These are phyloP conservation scores for Penicillium digitatum DNA, from an alignment of 2,329 filamentous ascomycete species.

Conservation along the genomic window DNA sequence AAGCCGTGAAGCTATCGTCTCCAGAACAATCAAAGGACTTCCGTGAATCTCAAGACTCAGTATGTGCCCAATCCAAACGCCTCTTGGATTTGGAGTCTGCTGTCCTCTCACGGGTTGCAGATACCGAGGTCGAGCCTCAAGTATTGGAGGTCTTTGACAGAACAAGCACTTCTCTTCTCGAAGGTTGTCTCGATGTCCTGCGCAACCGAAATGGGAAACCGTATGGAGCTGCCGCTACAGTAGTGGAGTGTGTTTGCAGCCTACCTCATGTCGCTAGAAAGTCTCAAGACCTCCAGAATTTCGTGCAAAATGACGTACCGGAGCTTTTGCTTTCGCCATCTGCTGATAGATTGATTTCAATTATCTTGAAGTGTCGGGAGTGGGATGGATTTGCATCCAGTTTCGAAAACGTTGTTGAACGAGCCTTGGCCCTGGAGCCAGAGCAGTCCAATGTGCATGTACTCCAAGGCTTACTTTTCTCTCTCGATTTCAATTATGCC, in stretches of 20 bases:
- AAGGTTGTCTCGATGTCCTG: conserved; percentile 49
- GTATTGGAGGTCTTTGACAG: conserved; percentile 37
- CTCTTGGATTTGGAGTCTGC: conserved; percentile 59
- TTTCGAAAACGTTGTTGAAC: conserved; percentile 36
- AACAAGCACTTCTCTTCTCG: conserved; percentile 40
- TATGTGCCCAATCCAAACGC: conserved; percentile 63
- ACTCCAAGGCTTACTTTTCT: conserved; percentile 40
- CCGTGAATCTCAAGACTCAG: conserved; percentile 63
- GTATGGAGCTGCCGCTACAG: conserved; percentile 58
- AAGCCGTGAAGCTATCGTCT: conserved; percentile 67
- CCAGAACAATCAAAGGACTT: conserved; percentile 80
- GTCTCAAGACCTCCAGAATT: conserved; percentile 46
- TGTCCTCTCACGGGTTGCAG: conserved; percentile 30
- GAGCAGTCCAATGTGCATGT: conserved; percentile 33
- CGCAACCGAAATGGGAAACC: conserved; percentile 59
- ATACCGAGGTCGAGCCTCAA: conserved; percentile 21
- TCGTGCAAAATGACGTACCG: conserved; percentile 55
- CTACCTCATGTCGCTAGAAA: conserved; percentile 41
- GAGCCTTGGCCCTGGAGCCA: conserved; percentile 31
- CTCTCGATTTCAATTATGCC: conserved; percentile 37
- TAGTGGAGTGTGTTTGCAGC: conserved; percentile 52
- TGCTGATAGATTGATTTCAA: conserved; percentile 60
- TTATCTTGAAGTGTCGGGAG: conserved; percentile 56
- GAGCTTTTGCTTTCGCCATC: conserved; percentile 66
- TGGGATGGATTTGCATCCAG: conserved; percentile 41